Base-by-base conservation (phyloP, 2,329 filamentous ascomycete genomes). In the Coleophoma cylindrospora region DNA sequence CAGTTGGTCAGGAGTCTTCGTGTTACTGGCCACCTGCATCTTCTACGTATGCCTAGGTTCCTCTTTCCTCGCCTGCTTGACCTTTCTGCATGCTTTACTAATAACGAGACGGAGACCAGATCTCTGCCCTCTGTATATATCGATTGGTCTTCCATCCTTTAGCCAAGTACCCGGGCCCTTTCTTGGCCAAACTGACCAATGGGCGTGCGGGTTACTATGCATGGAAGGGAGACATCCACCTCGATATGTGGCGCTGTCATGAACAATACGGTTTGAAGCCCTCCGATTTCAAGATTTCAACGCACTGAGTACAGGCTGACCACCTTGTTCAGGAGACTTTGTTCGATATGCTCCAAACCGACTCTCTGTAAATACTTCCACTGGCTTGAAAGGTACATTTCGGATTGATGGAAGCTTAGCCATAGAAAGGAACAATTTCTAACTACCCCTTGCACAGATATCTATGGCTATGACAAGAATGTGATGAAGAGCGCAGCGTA, bases 61-160 rank as follows among this genome's bases (percentile, higher is more conserved):
- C 10, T 36, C 34, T 36, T 36, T 36, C 34, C 34, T 36, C n/a
- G n/a, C 10, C 34, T n/a, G n/a, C 34, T 36, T 36, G 10, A 10
- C 34, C 34, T 36, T 36, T 36, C 34, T 36, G n/a, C 34, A 36
- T 36, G 34, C 10, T 36, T 36, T 36, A n/a, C 34, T 36, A 36
- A 36, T 36, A n/a, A n/a, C 34, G n/a, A n/a, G 34, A 10, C n/a
- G 34, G 34, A 36, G n/a, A n/a, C n/a, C n/a, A n/a, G n/a, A n/a
- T n/a, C n/a, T n/a, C n/a, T n/a, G n/a, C n/a, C n/a, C n/a, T 86
- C 15, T 40, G 38, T 15, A 40, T 40, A 12, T 40, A 40, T 40
- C 11, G 17, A 12, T 12, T 40, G 9, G 34, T 27, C 27, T 54
- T 57, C 33, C 65, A 68, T 40, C 66, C 61, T 10, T 50, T 61